Evolutionary conservation across 2,329 filamentous ascomycete species (phyloP).

Genomic region (Botrytis elliptica): DNA sequence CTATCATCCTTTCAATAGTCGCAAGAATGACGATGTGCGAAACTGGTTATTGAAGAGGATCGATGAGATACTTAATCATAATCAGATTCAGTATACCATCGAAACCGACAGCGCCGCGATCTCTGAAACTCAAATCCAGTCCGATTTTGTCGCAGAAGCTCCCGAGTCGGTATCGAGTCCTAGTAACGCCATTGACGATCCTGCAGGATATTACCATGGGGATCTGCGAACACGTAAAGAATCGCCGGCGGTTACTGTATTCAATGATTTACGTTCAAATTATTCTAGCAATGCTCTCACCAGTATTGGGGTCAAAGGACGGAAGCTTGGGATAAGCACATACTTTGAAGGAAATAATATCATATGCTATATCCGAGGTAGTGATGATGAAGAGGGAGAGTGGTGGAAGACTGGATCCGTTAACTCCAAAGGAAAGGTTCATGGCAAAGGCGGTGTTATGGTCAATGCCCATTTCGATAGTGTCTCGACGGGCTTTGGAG

Average conservation of each 20-base stretch:
- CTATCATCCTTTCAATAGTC: slow-evolving; percentile 89
- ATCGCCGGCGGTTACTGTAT: slow-evolving; percentile 58
- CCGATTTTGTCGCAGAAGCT: not conserved
- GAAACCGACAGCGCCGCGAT: slow-evolving; percentile 37
- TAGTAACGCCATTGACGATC: slow-evolving; percentile 22
- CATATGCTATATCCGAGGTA: slow-evolving; percentile 85
- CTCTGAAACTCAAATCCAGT: not conserved
- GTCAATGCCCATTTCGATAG: slow-evolving; percentile 92
- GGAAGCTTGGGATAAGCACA: slow-evolving; percentile 47
- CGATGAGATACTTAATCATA: slow-evolving; percentile 64
- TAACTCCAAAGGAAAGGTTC: slow-evolving; percentile 43
- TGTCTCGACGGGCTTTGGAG: slow-evolving; percentile 87
- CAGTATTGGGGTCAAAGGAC: slow-evolving; percentile 39
- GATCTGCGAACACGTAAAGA: slow-evolving; percentile 24
- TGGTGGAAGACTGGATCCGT: slow-evolving; percentile 63
- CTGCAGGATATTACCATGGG: slow-evolving; percentile 22
- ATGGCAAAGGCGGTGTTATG: slow-evolving; percentile 72
- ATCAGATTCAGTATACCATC: slow-evolving; percentile 50
- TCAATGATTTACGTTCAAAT: slow-evolving; percentile 78
- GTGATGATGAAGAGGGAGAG: slow-evolving; percentile 66
- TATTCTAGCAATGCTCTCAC: slow-evolving; percentile 62
- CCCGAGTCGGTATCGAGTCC: not conserved
- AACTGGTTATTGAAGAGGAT: slow-evolving; percentile 73
- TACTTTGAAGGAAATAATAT: slow-evolving; percentile 95
- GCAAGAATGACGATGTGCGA: slow-evolving; percentile 76